Evolutionary conservation across 768 basidiomycete species (phyloP), one percentile per base, ranked within the genome.

Genomic region (Trametes maxima): DNA sequence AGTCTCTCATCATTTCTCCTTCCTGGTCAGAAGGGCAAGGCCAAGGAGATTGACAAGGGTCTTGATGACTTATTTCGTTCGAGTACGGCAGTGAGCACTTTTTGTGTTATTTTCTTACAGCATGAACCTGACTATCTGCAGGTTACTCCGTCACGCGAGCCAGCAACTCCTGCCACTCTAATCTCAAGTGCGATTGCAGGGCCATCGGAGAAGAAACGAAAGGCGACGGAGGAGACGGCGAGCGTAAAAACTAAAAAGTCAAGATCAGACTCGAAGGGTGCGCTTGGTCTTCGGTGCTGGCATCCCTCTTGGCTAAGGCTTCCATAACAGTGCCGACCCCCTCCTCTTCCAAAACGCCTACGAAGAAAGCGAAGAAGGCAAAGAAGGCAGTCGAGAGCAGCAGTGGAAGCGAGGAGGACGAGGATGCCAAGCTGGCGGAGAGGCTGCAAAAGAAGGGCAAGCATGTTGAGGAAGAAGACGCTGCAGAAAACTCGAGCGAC

Each of bases 1-100:
- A 84, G 81, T 69, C 79, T 87, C 22, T 76, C 85, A 19, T 80
- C 83, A 1, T 72, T 87, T 47, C 78, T 88, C 0, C 71, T 86
- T 1, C 67, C 69, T n/a, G 39, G 64, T 37, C 53, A 66, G 24
- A 74, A 78, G 35, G 71, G 73, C 12, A 78, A 74, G 49, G 73
- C 70, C 7, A 77, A 76, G 50, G 70, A 69, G 6, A 74, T 87
- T 36, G 89, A 90, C 67, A 73, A 71, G 13, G 76, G 73, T 5
- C 64, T 80, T 17, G 78, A 79, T 54, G 74, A 73, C 59, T 64
- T 80, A 19, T 80, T 80, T 67, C 70, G 70, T 25, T 69, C 76
- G 25, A 74, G 72, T 33, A 76, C 78, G 35, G 21, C 54, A 24
- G 54, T 63, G 47, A 52, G 53, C 5, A 33, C 13, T 11, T 22